phyloP scores from a whole-genome alignment of 1,284 basidiomycete genomes.

The Ustilago hordei region DNA sequence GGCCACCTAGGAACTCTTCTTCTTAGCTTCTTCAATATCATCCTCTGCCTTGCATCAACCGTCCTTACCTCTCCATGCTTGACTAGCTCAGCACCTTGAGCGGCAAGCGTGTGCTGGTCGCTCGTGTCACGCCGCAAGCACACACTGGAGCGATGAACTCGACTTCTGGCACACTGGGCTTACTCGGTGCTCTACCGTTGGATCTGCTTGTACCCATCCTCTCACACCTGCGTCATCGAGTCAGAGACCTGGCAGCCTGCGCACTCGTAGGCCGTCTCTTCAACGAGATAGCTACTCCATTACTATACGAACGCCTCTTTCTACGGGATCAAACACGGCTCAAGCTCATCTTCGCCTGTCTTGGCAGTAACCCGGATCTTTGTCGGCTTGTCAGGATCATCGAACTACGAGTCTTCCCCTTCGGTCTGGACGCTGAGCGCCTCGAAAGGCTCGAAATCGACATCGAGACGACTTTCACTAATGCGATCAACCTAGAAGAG shows the following conservation, averaged over 20 bases:
- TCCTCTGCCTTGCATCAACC: neutral
- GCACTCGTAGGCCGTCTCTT: conserved; percentile 48
- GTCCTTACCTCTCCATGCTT: conserved; percentile 9
- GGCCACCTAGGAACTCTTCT: neutral
- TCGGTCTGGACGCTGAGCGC: conserved; percentile 60
- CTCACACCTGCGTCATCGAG: conserved; percentile 48
- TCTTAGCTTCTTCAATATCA: conserved; percentile 6
- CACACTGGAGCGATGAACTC: neutral
- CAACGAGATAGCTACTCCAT: conserved; percentile 44
- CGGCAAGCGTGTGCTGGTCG: conserved; percentile 19
- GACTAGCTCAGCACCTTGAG: neutral
- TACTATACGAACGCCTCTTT: conserved; percentile 63
- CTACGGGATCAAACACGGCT: conserved; percentile 64
- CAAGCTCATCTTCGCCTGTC: conserved; percentile 54
- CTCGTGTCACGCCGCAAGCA: neutral
- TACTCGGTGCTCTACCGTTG: conserved; percentile 50
- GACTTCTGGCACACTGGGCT: conserved; percentile 11
- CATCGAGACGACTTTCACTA: conserved; percentile 44
- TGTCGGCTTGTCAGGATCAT: conserved; percentile 53
- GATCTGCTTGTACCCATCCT: conserved; percentile 60
- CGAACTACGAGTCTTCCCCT: conserved; percentile 65
- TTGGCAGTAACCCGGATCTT: conserved; percentile 42
- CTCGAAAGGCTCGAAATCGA: conserved; percentile 61
- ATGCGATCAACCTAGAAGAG: conserved; percentile 46
- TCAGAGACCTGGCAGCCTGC: conserved; percentile 57